Base-by-base conservation (phyloP, 2,329 filamentous ascomycete genomes). In the Aspergillus nomiae region DNA sequence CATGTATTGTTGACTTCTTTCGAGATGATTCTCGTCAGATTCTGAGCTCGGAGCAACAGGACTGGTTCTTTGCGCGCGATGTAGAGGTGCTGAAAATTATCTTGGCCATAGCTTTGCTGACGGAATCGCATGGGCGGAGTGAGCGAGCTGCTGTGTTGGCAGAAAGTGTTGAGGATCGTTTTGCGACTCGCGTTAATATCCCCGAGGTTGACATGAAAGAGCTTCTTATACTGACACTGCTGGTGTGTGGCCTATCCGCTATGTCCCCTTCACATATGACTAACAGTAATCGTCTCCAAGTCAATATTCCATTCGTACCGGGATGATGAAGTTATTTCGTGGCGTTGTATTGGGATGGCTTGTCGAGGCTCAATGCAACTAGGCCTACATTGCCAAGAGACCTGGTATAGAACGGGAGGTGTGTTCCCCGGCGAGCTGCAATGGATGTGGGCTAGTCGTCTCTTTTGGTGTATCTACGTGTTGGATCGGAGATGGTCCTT, bases 71-170 rank as follows among this genome's bases (percentile, higher is more conserved):
- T 62, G 75, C 75, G 0, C 71, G 75, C 19, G 84, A 88, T 63
- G 85, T 90, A 0, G 85, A 92, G 59, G 83, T 91, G 51, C 81
- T 97, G 56, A 97, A 96, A 76, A 86, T 96, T 67, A 84, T 96
- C 2, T 82, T 96, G 71, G 92, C 92, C 65, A 90, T 86, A 65
- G 90, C 90, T 0, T 78, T 95, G 63, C 85, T 90, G 1, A 86
- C 92, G 4, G 92, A 96, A 74, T 90, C 89, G 8, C 87, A 90
- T 67, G 93, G 92, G 0, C 87, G 90, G 64, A 94, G 91, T 74
- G 86, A 90, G 46, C 85, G 69, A 19, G 75, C 74, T 2, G 74
- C 73, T 1, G 62, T 72, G 38, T 58, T 76, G 55, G 75, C 75
- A 9, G 70, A 76, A 62, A 76, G 72, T 58, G 75, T 77, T 2